Evolutionary conservation across 306 rosid genomes (phyloP).

Genomic region (Mimosa bimucronata): DNA sequence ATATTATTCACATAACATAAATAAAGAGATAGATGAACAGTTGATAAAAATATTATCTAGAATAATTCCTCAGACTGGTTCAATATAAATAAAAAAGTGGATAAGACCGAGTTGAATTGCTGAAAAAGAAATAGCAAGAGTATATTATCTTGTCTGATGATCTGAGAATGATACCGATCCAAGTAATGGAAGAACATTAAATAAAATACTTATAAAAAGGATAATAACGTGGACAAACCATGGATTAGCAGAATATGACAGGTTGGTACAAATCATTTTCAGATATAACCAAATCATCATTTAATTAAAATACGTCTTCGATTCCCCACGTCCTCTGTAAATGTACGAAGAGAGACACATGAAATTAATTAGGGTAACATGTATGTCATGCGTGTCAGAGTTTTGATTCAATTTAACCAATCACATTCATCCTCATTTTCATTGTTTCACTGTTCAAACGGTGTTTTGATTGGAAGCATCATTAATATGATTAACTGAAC

Average conservation of each 20-base stretch:
- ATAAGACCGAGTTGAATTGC: neutral
- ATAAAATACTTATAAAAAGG: neutral
- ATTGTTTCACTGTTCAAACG: neutral
- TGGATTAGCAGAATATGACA: neutral
- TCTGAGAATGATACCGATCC: too few relatives aligned
- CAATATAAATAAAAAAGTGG: neutral
- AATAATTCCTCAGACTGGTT: too few relatives aligned
- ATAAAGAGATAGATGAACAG: too few relatives aligned
- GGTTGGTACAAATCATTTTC: neutral
- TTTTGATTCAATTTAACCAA: neutral
- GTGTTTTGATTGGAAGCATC: neutral
- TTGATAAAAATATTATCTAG: too few relatives aligned
- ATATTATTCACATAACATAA: too few relatives aligned
- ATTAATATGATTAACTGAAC: too few relatives aligned
- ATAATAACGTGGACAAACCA: neutral
- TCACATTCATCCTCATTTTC: neutral
- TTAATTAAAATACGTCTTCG: constrained; percentile 38
- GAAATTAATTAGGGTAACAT: neutral
- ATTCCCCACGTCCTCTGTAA: constrained; percentile 46
- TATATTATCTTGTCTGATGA: too few relatives aligned
- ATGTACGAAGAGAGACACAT: neutral
- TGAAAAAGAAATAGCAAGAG: too few relatives aligned
- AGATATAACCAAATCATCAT: neutral
- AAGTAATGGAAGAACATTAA: too few relatives aligned
- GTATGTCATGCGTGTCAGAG: constrained; percentile 1